Base-by-base conservation (phyloP, 1,284 basidiomycete species). In the Heterobasidion parviporum region DNA sequence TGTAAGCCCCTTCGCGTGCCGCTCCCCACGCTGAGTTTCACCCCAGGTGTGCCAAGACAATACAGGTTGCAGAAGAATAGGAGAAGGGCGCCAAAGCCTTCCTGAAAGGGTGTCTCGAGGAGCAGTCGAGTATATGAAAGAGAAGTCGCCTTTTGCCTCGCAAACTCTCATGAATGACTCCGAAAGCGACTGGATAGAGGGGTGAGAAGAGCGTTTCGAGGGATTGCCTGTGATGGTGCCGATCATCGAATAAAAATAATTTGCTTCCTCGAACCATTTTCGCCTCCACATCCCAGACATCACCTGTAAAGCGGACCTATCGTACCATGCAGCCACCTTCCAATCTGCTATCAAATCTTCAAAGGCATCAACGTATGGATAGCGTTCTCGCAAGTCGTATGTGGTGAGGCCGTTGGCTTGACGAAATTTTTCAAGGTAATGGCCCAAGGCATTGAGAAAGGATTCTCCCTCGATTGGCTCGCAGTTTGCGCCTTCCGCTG, bases 211-310 rank as follows among this genome's bases (percentile, higher is more conserved):
- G 33, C 61, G 60, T 6, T 45, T 9, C 8, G 57, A 61, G 4
- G 61, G 60, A 16, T 41, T 26, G 10, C 46, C 36, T 3, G 59
- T 62, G 26, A 66, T 53, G 5, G 59, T 58, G 8, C 61, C 63
- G 53, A 65, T 63, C 59, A 63, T 62, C 44, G 59, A 57, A 56
- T 66, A 62, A 57, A 63, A 63, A 49, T 62, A 59, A 54, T 63
- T 62, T 20, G 53, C 53, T 15, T 59, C 57, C 10, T 59, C 52
- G 20, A 54, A 49, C 51, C 50, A 57, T n/a, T 53, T 35, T 7
- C 58, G 58, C n/a, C 55, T 44, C 6, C 53, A 38, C 53, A 63
- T 53, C 26, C 59, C 58, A 18, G 50, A 56, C 57, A 62, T 61
- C 26, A 63, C 61, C n/a, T 56, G 54, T 18, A 59, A 53, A 20